Evolutionary conservation across 768 basidiomycete species (phyloP), one percentile per base, ranked within the genome.

Genomic region (Tremella mesenterica): DNA sequence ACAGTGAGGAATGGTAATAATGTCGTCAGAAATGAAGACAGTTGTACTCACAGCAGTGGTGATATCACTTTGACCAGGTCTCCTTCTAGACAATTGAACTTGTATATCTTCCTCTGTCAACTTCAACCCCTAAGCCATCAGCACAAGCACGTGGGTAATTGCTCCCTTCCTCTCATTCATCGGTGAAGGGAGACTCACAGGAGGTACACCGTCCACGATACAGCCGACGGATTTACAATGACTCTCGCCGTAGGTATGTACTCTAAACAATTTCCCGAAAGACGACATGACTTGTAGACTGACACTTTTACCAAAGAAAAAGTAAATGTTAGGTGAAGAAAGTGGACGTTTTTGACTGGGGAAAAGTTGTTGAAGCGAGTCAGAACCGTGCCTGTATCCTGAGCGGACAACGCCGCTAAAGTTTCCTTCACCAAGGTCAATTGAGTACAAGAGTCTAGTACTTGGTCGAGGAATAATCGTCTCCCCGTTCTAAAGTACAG

Each of bases 221-320:
- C 88, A 90, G 13, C 95, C 95, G 30, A 97, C 95, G 13, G 89
- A 92, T 27, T 87, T 82, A 71, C 95, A 96, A 73, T 99, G 95
- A 59, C 87, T 90, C 77, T 99, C 95, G 54, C 95, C 95, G 70
- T 87, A 99, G 59, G 95, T 99, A 49, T 92, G 92, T 25, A 99
- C 95, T 44, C 89, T 81, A 77, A 88, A 99, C 33, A 88, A 77
- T 23, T 79, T 81, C 21, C 95, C 95, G 75, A 86, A 99, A 50
- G 91, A 87, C 21, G 90, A 93, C 95, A 99, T 96, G 41, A n/a
- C 10, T 8, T 43, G 7, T 43, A 25, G 18, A 8, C 9, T 8
- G 41, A 20, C 7, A 43, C n/a, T 9, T 20, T 20, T n/a, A 8
- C 18, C n/a, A 43, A 43, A 10, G 41, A 9, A 20, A 43, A 8